Base-by-base conservation (phyloP, 1,284 basidiomycete species). In the Cutaneotrichosporon mucoides region DNA sequence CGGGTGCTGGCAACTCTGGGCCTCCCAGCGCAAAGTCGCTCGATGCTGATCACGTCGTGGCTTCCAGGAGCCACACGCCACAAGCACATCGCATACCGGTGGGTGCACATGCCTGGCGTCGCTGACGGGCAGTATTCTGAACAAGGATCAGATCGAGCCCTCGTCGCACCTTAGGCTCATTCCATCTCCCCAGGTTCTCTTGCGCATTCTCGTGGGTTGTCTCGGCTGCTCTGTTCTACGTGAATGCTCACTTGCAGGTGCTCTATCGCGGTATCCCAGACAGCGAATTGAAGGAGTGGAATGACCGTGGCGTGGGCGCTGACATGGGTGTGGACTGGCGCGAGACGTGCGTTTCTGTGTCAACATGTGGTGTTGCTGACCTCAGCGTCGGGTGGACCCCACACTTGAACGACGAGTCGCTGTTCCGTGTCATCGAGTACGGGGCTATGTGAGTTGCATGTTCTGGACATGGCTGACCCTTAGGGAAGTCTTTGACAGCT, bases 391-490 rank as follows among this genome's bases (percentile, higher is more conserved):
- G 70, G 1, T 75, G 69, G 66, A 65, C 65, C 4, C 60, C 63
- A 2, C 64, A 68, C 33, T 49, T 76, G 48, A 46, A 59, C 34
- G 68, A 77, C 59, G 73, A 75, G 34, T 61, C 49, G 13, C 60
- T 75, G 45, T 77, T 76, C 58, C 66, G 76, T 41, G 72, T 75
- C 15, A 69, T 77, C 47, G 76, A 77, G 62, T 76, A 75, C 55
- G 73, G 70, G 4, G 71, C 73, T 5, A 75, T 76, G 76, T 76
- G 65, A 67, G 73, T 70, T 24, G 15, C 5, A 6, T 0, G 6
- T 4, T 11, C 6, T 13, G 15, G 6, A 24, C 10, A 24, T 24
- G 6, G 55, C 57, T 60, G 41, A 62, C 54, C 37, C 24, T 16
- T 52, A 63, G 62, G 62, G 62, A 63, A 49, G 56, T 63, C 49